A percentile compares a stretch with the other conserved stretches of the same genome.
These are phyloP conservation scores for Plasmodium yoelii DNA, from an alignment of 169 alveolate species.

Conservation along the genomic window DNA sequence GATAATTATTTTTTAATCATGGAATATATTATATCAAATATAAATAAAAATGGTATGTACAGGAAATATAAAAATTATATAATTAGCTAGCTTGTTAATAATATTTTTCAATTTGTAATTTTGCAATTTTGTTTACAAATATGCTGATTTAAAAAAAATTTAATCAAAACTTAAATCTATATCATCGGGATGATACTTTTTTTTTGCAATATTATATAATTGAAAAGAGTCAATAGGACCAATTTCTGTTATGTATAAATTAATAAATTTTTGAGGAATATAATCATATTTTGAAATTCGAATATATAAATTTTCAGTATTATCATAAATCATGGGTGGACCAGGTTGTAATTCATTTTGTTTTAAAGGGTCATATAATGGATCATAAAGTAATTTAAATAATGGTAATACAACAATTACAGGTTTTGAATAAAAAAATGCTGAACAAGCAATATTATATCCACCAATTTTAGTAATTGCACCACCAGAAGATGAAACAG, in stretches of 20 bases:
- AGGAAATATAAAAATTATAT: too few species aligned
- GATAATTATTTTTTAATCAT: too few species aligned
- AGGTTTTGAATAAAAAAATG: slow-evolving; percentile 56
- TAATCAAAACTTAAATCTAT: slow-evolving; percentile 65
- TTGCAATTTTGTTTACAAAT: too few species aligned
- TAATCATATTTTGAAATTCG: slow-evolving; percentile 73
- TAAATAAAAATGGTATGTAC: too few species aligned
- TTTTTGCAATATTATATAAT: slow-evolving; percentile 50
- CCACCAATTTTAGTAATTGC: slow-evolving; percentile 72
- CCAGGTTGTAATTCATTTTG: slow-evolving; percentile 75
- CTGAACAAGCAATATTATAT: slow-evolving; percentile 74
- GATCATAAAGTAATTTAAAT: slow-evolving; percentile 67
- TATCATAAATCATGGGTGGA: slow-evolving; percentile 53
- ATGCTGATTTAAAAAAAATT: background rate
- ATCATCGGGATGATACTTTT: slow-evolving; percentile 67
- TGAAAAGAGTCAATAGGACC: slow-evolving; percentile 74
- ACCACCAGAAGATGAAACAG: slow-evolving; percentile 76
- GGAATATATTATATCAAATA: too few species aligned
- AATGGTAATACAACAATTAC: slow-evolving; percentile 67
- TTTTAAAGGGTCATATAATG: slow-evolving; percentile 66
- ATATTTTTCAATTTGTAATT: too few species aligned
- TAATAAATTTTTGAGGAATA: slow-evolving; percentile 52
- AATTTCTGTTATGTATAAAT: slow-evolving; percentile 59
- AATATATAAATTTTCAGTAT: slow-evolving; percentile 41
- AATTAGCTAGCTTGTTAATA: too few species aligned